phyloP scores from a whole-genome alignment of 257 asterid genomes.

The Petunia secreta region DNA sequence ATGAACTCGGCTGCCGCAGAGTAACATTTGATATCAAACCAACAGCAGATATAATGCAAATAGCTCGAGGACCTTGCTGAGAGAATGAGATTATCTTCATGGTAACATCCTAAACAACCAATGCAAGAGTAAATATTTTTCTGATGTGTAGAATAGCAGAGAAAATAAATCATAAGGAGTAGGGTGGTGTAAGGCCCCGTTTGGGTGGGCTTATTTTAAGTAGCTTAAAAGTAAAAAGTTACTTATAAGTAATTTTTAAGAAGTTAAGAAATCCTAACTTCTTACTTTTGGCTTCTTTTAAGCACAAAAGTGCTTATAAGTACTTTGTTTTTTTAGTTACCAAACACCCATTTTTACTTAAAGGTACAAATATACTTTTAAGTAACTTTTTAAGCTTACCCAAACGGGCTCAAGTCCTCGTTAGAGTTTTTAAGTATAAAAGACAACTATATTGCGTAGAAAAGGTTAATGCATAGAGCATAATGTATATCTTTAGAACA shows the following conservation, averaged over 20 bases:
- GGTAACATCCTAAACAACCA: slow-evolving; percentile 60
- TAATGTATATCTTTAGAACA: neutral
- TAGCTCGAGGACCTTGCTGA: slow-evolving; percentile 82
- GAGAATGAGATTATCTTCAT: slow-evolving; percentile 69
- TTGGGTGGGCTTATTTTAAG: too few species aligned
- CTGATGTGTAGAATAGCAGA: neutral
- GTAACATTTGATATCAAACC: slow-evolving; percentile 79
- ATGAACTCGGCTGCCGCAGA: slow-evolving; percentile 70
- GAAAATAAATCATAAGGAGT: neutral
- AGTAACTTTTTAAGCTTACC: too few species aligned
- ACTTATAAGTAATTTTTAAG: too few species aligned
- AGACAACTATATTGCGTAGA: neutral
- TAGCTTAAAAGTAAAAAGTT: too few species aligned
- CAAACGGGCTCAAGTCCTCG: too few species aligned
- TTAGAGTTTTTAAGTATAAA: neutral
- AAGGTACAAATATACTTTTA: too few species aligned
- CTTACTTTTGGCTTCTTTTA: too few species aligned
- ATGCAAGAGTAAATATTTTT: neutral
- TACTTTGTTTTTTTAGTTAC: too few species aligned
- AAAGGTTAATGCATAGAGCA: neutral
- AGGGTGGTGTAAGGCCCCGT: neutral
- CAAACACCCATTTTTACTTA: too few species aligned
- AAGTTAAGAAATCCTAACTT: too few species aligned
- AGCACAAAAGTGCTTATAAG: too few species aligned
- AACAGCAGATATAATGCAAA: slow-evolving; percentile 78